Evolutionary conservation across 208 protist species (phyloP).

Genomic region (Acanthamoeba polyphaga): DNA sequence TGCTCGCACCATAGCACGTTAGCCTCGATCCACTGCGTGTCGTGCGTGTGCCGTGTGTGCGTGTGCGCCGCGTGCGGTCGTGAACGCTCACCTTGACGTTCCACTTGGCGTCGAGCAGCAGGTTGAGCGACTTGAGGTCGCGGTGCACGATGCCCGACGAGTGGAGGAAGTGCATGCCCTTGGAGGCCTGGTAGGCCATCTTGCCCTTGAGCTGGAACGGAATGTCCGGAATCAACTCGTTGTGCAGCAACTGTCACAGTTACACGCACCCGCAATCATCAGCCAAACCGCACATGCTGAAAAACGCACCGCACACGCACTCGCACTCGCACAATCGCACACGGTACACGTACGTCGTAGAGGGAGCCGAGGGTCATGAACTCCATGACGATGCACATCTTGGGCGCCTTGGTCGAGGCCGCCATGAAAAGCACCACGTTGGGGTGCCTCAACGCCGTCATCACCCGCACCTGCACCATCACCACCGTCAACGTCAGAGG

Average conservation of each 20-base stretch:
- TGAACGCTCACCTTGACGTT: constrained; percentile 67
- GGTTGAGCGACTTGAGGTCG: constrained; percentile 67
- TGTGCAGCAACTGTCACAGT: constrained; percentile 9
- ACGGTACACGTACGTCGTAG: background rate
- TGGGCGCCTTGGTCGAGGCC: constrained; percentile 16
- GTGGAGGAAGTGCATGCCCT: constrained; percentile 74
- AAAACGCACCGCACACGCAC: no score
- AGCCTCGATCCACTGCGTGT: no score
- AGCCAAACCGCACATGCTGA: background rate
- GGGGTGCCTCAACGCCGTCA: constrained; percentile 59
- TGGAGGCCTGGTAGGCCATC: constrained; percentile 43
- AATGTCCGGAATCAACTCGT: constrained; percentile 61
- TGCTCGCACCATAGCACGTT: no score
- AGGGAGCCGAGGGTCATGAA: constrained; percentile 37
- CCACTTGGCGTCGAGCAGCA: constrained; percentile 70
- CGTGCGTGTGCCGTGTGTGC: no score
- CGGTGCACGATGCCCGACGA: constrained; percentile 73
- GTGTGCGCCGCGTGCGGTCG: no score
- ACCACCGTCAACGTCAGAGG: background rate
- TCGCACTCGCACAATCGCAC: no score
- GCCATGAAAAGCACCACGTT: constrained; percentile 73
- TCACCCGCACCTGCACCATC: constrained; percentile 33
- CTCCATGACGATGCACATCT: constrained; percentile 73
- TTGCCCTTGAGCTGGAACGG: constrained; percentile 39
- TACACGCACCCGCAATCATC: background rate